Base-by-base conservation (phyloP, 129 eudicot genomes). In the Apium graveolens region DNA sequence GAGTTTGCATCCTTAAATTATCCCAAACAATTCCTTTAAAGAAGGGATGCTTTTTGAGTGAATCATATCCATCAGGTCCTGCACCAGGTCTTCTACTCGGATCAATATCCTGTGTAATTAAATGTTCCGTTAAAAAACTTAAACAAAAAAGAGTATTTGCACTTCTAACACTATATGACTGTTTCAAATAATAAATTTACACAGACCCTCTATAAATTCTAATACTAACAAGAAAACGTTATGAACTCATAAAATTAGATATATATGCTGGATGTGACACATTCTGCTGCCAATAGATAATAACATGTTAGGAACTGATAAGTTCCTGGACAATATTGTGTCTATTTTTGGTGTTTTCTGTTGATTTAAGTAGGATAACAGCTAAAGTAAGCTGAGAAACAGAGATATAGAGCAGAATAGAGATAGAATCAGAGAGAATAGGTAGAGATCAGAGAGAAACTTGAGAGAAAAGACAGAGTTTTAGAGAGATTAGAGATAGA, bases 11-110 rank as follows among this genome's bases (percentile, higher is more conserved):
- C 81, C 99, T 87, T 82, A 92, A 87, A 72, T 87, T 84, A 18
- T 69, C 32, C 99, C 99, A 96, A 71, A 89, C 89, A 77, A 96
- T 75, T 77, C 91, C 99, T 48, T 76, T 45, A 74, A 96, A 96
- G 76, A 96, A 96, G 55, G 97, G 90, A 83, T 96, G 99, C 43
- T 65, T 84, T 87, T 92, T 96, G 7, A 96, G 93, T 4, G 91
- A 73, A 49, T 65, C 83, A 89, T 96, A 96, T 17, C 99, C 99
- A 57, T 86, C 89, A 69, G 88, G 96, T 62, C 99, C 99, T 11
- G 93, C 99, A 77, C 99, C 99, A 2, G 91, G 99, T 85, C 99
- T 83, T 84, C 86, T 89, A 73, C 84, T 80, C 12, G 99, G 99
- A 80, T 96, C 97, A 7, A 82, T 87, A 76, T 93, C 94, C 97